phyloP scores from a whole-genome alignment of 495 filamentous ascomycete genomes.

The Penicillium manginii region DNA sequence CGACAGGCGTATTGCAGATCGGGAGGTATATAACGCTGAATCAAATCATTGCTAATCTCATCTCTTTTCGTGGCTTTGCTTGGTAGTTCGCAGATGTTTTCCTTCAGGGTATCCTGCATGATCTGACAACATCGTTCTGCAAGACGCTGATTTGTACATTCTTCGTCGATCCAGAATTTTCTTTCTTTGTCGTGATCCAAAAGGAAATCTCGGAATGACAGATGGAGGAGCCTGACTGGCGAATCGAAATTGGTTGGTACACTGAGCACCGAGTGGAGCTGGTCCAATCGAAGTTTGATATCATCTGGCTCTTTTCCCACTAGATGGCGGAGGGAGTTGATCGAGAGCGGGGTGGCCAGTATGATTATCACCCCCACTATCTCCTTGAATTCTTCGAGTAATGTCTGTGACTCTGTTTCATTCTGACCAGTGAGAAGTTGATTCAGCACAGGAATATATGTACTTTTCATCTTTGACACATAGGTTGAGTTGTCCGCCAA shows the following conservation, averaged over 20 bases:
- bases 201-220: background rate
- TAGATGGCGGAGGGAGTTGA: too few species aligned
- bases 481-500: too few species aligned
- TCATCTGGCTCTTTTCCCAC: too few species aligned
- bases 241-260: background rate
- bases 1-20: background rate
- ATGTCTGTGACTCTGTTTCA: too few species aligned
- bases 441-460: too few species aligned
- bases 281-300: too few species aligned
- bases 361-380: too few species aligned
- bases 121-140: background rate
- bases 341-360: too few species aligned
- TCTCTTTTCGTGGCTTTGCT: background rate
- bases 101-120: background rate
- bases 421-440: too few species aligned
- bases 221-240: background rate
- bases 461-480: too few species aligned
- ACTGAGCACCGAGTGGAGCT: background rate
- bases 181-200: background rate
- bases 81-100: background rate
- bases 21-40: background rate
- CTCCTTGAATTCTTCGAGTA: too few species aligned
- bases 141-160: background rate
- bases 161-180: background rate
- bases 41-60: background rate